Evolutionary conservation across 2,329 filamentous ascomycete genomes (phyloP), one percentile per base, ranked within the genome.

Genomic region (Cladosporium sp.): DNA sequence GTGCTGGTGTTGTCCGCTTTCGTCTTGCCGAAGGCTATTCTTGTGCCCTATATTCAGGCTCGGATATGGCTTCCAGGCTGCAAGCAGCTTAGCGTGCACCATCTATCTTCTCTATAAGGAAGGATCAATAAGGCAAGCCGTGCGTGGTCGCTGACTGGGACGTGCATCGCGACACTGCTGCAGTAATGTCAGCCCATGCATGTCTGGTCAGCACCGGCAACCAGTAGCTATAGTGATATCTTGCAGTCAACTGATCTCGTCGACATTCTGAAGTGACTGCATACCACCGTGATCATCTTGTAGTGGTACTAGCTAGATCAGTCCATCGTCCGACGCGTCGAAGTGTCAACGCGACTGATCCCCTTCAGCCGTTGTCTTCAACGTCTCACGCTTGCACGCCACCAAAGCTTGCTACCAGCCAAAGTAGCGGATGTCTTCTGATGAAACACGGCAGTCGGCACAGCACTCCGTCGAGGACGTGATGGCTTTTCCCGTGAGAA

Each of bases 211-310:
- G n/a, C 25, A 15, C 32, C 24, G 17, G 32, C 34, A 25, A 55
- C 28, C 32, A 8, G 52, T 47, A 55, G 24, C 51, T 42, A 54
- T 54, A 39, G 51, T 13, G 51, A 54, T 35, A 32, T 25, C 22
- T 24, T 32, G 37, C 19, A 35, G 25, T 20, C 25, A 24, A n/a
- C 2, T 28, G 8, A 24, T 28, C 9, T 28, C 19, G 10, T 25
- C 42, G 42, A 20, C 12, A 25, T 28, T 12, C 28, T 24, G 13
- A 47, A 15, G 19, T 47, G n/a, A 22, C 6, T 24, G 15, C 3
- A n/a, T 6, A 7, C 17, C 15, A 44, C 12, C 28, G 12, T 32
- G 8, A 10, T 32, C 28, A 10, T 10, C 28, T 10, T 32, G 28
- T 32, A 10, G 12, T 10, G 12, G 8, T 32, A 32, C 12, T 10